Percentiles rank a stretch among this genome's conserved stretches.
These are phyloP conservation scores for Acanthamoeba healyi DNA, from an alignment of 208 protist species.

Conservation along the genomic window DNA sequence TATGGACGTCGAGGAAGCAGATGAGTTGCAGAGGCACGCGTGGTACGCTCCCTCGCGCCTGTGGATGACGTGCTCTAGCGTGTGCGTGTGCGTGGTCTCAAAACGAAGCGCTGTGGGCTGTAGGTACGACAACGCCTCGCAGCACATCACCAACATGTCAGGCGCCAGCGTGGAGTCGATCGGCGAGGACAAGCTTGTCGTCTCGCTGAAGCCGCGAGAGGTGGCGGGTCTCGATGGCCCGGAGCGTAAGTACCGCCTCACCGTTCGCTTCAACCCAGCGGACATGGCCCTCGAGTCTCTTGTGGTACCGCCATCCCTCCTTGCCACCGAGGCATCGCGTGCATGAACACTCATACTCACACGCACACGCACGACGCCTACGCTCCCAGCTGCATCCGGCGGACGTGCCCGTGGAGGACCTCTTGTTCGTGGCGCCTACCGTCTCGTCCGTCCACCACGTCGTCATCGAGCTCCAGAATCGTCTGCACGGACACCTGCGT, in stretches of 20 bases:
- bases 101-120: too few species aligned
- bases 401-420: constrained; percentile 35
- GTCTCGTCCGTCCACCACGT: neutral
- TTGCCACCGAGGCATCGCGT: neutral
- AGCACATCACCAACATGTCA: neutral
- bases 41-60: neutral
- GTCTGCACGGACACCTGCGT: constrained; percentile 15
- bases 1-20: neutral
- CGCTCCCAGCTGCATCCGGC: neutral
- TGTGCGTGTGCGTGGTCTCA: too few species aligned
- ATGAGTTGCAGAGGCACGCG: neutral
- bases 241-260: neutral
- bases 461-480: constrained; percentile 8
- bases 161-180: neutral
- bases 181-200: neutral
- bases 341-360: too few species aligned
- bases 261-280: neutral
- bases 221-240: neutral
- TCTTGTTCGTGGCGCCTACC: neutral
- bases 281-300: neutral
- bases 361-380: neutral
- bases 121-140: neutral
- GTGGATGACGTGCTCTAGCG: too few species aligned
- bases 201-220: neutral
- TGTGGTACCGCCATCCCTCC: neutral